phyloP scores from a whole-genome alignment of 2,329 filamentous ascomycete genomes.

The Helminthosporium solani region DNA sequence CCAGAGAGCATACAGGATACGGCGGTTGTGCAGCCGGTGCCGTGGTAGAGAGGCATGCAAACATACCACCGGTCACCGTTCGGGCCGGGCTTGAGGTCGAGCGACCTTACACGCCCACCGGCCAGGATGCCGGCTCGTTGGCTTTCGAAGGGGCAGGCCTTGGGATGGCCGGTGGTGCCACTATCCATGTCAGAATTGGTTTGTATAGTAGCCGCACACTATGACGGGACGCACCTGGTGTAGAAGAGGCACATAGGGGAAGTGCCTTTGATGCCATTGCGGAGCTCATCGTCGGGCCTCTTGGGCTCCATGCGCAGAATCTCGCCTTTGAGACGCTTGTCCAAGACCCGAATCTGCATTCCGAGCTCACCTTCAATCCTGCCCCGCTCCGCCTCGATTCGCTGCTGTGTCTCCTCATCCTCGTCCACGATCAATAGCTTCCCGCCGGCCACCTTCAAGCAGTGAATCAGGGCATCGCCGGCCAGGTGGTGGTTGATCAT shows the following conservation, averaged over 20 bases:
- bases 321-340: conserved; percentile 49
- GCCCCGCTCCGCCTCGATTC: conserved; percentile 55
- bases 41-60: conserved; percentile 78
- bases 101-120: conserved; percentile 36
- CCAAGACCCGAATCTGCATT: conserved; percentile 59
- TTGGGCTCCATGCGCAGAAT: conserved; percentile 52
- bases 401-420: conserved; percentile 52
- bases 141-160: conserved; percentile 65
- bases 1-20: conserved; percentile 58
- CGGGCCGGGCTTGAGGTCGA: conserved; percentile 42
- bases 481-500: conserved; percentile 71
- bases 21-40: conserved; percentile 65
- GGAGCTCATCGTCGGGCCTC: conserved; percentile 57
- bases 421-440: conserved; percentile 50
- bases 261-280: conserved; percentile 52
- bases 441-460: conserved; percentile 59
- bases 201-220: too few relatives aligned
- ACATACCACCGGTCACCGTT: conserved; percentile 66
- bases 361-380: conserved; percentile 57
- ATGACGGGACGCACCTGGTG: conserved; percentile 53
- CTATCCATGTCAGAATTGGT: conserved; percentile 40
- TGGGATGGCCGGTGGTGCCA: conserved; percentile 74
- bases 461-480: conserved; percentile 65
- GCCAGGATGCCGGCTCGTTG: conserved; percentile 47
- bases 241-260: conserved; percentile 68